phyloP scores from a whole-genome alignment of 2,329 filamentous ascomycete species.

The Alternaria atra region DNA sequence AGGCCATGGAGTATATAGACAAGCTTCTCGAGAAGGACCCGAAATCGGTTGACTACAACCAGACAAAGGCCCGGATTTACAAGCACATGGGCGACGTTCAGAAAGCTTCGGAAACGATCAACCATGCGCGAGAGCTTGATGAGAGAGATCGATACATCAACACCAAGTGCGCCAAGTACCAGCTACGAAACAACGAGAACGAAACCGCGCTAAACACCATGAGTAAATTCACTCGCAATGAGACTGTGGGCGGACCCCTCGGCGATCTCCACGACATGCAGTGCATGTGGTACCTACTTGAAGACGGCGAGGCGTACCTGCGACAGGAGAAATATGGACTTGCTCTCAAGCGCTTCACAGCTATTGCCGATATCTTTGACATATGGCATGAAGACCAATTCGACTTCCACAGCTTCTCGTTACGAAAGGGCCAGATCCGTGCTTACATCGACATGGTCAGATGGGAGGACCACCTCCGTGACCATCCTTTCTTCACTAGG shows the following conservation, averaged over 20 bases:
- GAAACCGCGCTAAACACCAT: conserved; percentile 87
- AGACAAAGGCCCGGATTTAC: conserved; percentile 94
- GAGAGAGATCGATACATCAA: conserved; percentile 96
- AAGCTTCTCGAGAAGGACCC: conserved; percentile 82
- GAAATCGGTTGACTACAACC: conserved; percentile 86
- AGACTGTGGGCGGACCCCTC: conserved; percentile 85
- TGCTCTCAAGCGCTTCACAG: conserved; percentile 90
- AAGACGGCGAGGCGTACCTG: conserved; percentile 90
- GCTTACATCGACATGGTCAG: conserved; percentile 95
- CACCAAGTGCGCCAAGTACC: conserved; percentile 97
- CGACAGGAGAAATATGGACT: conserved; percentile 83
- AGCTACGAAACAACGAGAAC: conserved; percentile 89
- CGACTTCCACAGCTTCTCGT: conserved; percentile 96
- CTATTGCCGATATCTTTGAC: conserved; percentile 91
- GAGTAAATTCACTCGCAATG: conserved; percentile 91
- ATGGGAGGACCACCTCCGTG: conserved; percentile 91
- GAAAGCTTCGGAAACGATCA: conserved; percentile 87
- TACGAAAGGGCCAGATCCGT: conserved; percentile 95
- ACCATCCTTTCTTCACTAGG: conserved; percentile 91
- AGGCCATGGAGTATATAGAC: conserved; percentile 83
- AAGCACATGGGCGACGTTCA: conserved; percentile 85
- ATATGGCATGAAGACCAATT: conserved; percentile 99
- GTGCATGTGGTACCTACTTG: conserved; percentile 94
- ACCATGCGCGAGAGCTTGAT: conserved; percentile 84
- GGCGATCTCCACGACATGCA: conserved; percentile 98